Conservation (phyloP, 345 rosid genomes). For the Lepidium didymum region DNA sequence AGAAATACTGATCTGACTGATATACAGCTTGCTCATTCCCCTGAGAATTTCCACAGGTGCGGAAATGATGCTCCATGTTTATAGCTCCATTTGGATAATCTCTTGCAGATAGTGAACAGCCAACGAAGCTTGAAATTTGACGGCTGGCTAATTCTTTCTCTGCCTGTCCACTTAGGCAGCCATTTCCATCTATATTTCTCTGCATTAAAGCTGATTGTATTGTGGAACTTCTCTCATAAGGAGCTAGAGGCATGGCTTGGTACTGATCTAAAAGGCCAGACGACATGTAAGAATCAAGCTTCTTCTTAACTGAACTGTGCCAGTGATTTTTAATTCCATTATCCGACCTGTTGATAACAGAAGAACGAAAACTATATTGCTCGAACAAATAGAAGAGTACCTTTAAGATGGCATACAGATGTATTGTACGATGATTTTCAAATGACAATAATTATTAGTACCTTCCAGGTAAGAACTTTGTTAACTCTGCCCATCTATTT, state of each 20-base stretch:
- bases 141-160: constrained; percentile 55
- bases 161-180: constrained; percentile 37
- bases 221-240: constrained; percentile 44
- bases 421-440: constrained; percentile 1
- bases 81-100: constrained; percentile 37
- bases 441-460: constrained; percentile 19
- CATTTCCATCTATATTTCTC: constrained; percentile 49
- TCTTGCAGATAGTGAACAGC: constrained; percentile 56
- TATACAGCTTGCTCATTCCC: constrained; percentile 53
- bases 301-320: constrained; percentile 99
- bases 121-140: constrained; percentile 49
- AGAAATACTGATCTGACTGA: constrained; percentile 53
- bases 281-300: constrained; percentile 80
- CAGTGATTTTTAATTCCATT: constrained; percentile 97
- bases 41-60: constrained; percentile 35
- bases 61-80: constrained; percentile 37
- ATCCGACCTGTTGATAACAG: constrained; percentile 75
- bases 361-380: background rate
- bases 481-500: constrained; percentile 97
- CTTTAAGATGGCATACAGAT: background rate
- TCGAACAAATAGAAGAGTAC: background rate
- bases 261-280: constrained; percentile 87
- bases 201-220: constrained; percentile 50
- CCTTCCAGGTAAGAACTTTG: constrained; percentile 99
- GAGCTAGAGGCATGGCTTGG: constrained; percentile 64